Evolutionary conservation across 75 land plant genomes (phyloP).

Genomic region (Cunninghamia lanceolata): DNA sequence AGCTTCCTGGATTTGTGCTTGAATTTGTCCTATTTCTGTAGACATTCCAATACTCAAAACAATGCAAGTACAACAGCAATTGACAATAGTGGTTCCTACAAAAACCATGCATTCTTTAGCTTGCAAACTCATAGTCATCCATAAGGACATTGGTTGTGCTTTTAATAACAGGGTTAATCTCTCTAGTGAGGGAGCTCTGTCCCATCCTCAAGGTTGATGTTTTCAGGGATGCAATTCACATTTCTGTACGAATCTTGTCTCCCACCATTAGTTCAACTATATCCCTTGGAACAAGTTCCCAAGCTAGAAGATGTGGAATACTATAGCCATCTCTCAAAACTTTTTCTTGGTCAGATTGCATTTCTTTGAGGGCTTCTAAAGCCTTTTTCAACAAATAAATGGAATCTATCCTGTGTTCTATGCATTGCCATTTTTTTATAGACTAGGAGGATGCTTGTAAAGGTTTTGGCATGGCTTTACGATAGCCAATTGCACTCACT

Average conservation of each 20-base stretch:
- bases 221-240: slow-evolving; percentile 57
- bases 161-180: slow-evolving; percentile 73
- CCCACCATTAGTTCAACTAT: slow-evolving; percentile 80
- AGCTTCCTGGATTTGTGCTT: no score
- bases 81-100: slow-evolving; percentile 77
- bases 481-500: no score
- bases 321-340: slow-evolving; percentile 61
- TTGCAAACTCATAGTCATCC: slow-evolving; percentile 72
- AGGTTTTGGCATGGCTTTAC: no score
- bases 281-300: slow-evolving; percentile 91
- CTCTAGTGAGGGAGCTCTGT: slow-evolving; percentile 85
- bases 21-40: slow-evolving; percentile 88
- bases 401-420: no score
- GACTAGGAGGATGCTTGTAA: no score
- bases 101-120: slow-evolving; percentile 86
- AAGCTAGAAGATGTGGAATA: slow-evolving; percentile 64
- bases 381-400: no score
- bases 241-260: slow-evolving; percentile 88
- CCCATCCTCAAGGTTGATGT: slow-evolving; percentile 74
- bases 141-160: slow-evolving; percentile 23
- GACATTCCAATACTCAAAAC: slow-evolving; percentile 73
- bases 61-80: slow-evolving; percentile 69
- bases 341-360: slow-evolving; percentile 67
- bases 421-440: no score
- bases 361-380: slow-evolving; percentile 79